A percentile compares a stretch with the other conserved stretches of the same genome.
These are phyloP conservation scores for Uronychia binucleata DNA, from an alignment of 73 alveolate genomes.

Conservation along the genomic window DNA sequence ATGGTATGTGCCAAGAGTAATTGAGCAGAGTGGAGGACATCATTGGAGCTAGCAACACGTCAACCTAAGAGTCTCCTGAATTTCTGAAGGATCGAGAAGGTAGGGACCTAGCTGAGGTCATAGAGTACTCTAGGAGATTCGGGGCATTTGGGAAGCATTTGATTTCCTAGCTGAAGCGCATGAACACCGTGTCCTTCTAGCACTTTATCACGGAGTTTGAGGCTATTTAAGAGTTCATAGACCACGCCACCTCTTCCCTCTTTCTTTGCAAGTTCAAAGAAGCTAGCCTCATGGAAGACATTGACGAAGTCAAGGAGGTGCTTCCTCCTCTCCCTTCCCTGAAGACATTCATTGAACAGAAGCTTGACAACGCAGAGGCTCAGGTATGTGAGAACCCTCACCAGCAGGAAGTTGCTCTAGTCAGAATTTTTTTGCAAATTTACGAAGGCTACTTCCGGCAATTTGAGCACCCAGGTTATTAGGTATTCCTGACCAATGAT, in stretches of 20 bases:
- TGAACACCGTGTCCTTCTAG: background rate
- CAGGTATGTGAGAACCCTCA: background rate
- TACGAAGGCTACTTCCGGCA: background rate
- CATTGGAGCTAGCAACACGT: no score
- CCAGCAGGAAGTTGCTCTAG: background rate
- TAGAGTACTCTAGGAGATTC: background rate
- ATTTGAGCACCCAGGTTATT: background rate
- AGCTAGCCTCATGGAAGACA: background rate
- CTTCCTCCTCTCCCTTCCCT: background rate
- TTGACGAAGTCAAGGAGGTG: background rate
- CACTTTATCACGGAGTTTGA: background rate
- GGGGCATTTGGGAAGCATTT: background rate
- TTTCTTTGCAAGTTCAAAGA: background rate
- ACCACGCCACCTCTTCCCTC: background rate
- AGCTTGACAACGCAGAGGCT: background rate
- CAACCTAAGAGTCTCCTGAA: no score
- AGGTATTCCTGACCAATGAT: background rate
- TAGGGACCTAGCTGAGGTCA: background rate
- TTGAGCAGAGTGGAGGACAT: no score
- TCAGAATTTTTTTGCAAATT: background rate
- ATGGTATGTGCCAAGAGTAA: no score
- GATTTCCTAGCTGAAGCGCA: background rate
- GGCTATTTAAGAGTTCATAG: background rate
- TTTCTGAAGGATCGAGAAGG: background rate
- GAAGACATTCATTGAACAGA: background rate